Percentiles rank a stretch among this genome's conserved stretches.
Evolutionary conservation across 352 stramenopile genomes (phyloP).

Genomic region (Pythium aphanidermatum): DNA sequence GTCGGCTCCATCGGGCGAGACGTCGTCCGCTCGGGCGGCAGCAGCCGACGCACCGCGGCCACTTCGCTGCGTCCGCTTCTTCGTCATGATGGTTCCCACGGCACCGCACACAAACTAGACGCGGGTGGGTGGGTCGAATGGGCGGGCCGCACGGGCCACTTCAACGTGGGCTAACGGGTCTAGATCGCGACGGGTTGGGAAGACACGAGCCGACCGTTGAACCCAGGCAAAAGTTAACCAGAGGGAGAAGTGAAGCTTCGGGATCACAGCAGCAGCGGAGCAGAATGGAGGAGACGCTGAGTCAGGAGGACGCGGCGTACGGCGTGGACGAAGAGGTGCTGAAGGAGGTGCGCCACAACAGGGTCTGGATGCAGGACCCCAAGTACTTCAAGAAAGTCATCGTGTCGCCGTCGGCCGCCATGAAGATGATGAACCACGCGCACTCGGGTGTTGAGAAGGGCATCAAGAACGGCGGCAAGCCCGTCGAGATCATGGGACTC

Average conservation of each 20-base stretch:
- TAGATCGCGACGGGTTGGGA: not conserved
- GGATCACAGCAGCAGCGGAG: slow-evolving; percentile 7
- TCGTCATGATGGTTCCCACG: slow-evolving; percentile 26
- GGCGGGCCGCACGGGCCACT: no score
- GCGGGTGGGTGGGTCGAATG: not conserved
- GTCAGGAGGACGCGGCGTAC: slow-evolving; percentile 62
- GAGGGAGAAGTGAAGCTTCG: slow-evolving; percentile 10
- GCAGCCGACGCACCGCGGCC: slow-evolving; percentile 1
- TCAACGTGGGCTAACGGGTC: slow-evolving; percentile 17
- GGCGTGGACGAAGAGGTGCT: slow-evolving; percentile 81
- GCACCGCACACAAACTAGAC: not conserved
- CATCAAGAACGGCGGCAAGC: slow-evolving; percentile 93
- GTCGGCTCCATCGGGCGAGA: not conserved
- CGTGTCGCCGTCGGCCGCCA: slow-evolving; percentile 89
- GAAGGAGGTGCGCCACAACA: slow-evolving; percentile 82
- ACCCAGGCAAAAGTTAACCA: not conserved
- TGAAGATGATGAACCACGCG: slow-evolving; percentile 98
- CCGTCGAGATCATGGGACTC: slow-evolving; percentile 99
- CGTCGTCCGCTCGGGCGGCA: not conserved
- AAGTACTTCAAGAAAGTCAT: slow-evolving; percentile 97
- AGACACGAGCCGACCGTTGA: no score
- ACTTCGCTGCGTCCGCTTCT: slow-evolving; percentile 29
- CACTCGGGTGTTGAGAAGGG: slow-evolving; percentile 98
- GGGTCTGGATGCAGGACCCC: slow-evolving; percentile 88
- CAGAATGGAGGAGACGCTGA: slow-evolving; percentile 19